Evolutionary conservation across 106 monocot genomes (phyloP).

Genomic region (Triglochin maritima): DNA sequence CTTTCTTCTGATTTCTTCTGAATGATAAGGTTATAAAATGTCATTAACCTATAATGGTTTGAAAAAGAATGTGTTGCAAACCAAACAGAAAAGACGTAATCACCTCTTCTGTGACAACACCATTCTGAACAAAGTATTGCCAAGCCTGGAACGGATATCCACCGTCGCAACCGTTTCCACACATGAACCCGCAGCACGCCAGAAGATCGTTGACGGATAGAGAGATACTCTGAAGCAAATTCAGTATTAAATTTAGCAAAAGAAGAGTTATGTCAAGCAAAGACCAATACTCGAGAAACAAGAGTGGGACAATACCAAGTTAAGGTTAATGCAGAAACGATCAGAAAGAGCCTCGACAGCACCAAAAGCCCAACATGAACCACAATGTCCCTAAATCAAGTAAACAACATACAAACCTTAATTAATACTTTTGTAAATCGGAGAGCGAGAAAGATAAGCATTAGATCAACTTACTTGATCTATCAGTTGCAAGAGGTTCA

Average conservation of each 20-base stretch:
- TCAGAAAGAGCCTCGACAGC: slow-evolving; percentile 82
- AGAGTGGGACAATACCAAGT: slow-evolving; percentile 27
- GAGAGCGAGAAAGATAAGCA: not conserved
- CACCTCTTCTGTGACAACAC: slow-evolving; percentile 96
- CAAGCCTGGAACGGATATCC: slow-evolving; percentile 85
- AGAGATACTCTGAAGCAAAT: slow-evolving; percentile 51
- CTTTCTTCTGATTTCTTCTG: no score
- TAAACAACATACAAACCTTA: not conserved
- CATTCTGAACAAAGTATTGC: slow-evolving; percentile 73
- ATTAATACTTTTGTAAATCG: no score
- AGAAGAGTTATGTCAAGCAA: no score
- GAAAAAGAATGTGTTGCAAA: no score
- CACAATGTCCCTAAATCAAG: slow-evolving; percentile 75
- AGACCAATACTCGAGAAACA: not conserved
- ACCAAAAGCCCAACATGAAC: slow-evolving; percentile 98
- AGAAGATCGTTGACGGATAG: slow-evolving; percentile 90
- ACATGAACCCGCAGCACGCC: slow-evolving; percentile 86
- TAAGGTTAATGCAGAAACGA: slow-evolving; percentile 87
- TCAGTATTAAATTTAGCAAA: not conserved
- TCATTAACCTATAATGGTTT: no score
- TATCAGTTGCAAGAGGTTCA: not conserved
- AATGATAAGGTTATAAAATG: no score
- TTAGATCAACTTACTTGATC: slow-evolving; percentile 9
- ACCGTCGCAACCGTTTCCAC: slow-evolving; percentile 98
- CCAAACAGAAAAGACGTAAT: no score